A percentile compares a stretch with the other conserved stretches of the same genome.
phyloP scores from a whole-genome alignment of 768 basidiomycete genomes.

The Lepiota brunneoincarnata region DNA sequence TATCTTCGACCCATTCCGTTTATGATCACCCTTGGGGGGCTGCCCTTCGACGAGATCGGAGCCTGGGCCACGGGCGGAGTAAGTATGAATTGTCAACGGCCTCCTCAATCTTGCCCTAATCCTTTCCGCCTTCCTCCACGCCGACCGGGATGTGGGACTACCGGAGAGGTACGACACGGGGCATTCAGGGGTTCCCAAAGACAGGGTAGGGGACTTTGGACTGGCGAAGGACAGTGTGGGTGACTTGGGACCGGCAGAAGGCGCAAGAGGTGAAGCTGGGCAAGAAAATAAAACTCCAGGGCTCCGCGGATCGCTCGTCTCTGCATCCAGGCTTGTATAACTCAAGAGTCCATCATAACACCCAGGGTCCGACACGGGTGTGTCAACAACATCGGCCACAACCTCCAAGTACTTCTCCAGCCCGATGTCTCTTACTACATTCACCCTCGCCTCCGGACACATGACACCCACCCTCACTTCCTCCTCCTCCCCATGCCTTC shows the following conservation, averaged over 20 bases:
- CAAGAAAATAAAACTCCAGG: background rate
- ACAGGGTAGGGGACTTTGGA: background rate
- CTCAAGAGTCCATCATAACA: background rate
- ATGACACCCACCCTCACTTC: background rate
- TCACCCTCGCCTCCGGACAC: background rate
- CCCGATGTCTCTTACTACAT: background rate
- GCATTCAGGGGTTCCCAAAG: background rate
- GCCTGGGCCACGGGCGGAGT: background rate
- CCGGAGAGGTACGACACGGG: background rate
- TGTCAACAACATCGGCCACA: background rate
- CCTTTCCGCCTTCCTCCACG: conserved; percentile 3
- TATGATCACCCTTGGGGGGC: background rate
- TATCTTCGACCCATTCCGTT: conserved; percentile 3
- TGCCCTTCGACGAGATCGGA: background rate
- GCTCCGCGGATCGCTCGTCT: background rate
- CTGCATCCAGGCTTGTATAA: background rate
- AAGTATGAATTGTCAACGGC: background rate
- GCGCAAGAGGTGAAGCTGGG: background rate
- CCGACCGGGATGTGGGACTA: background rate
- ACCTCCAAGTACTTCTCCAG: background rate
- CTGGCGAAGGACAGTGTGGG: background rate
- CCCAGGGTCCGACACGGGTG: conserved; percentile 3
- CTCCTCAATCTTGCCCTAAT: conserved; percentile 6
- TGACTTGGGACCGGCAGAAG: background rate
- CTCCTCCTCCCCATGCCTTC: background rate